Evolutionary conservation across 2,329 filamentous ascomycete genomes (phyloP).

Genomic region (Diaporthe longicolla): DNA sequence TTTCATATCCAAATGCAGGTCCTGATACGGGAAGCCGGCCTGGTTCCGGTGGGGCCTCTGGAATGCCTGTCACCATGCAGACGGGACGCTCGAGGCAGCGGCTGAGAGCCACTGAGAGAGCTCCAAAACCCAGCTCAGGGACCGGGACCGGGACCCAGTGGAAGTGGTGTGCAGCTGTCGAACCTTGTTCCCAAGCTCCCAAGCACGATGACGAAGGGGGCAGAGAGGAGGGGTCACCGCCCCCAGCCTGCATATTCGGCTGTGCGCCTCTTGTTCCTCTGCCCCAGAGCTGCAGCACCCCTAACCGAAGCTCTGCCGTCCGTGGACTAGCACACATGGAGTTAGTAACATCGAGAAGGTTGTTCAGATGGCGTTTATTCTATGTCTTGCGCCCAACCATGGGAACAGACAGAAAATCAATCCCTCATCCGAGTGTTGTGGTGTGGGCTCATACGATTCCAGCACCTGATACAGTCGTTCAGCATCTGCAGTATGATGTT

Average conservation of each 20-base stretch:
- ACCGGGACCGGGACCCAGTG: conserved; percentile 17
- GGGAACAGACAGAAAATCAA: conserved; percentile 10
- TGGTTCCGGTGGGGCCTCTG: conserved; percentile 30
- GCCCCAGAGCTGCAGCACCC: not conserved
- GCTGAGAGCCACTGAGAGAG: conserved; percentile 29
- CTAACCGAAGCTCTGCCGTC: conserved; percentile 23
- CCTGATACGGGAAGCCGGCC: conserved; percentile 30
- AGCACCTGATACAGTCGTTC: conserved; percentile 11
- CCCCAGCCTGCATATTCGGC: conserved; percentile 12
- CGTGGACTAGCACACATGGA: conserved; percentile 18
- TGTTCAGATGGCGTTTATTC: conserved; percentile 1
- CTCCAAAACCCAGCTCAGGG: conserved; percentile 27
- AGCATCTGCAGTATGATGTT: conserved; percentile 25
- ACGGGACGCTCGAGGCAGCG: conserved; percentile 16
- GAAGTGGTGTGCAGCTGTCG: conserved; percentile 2
- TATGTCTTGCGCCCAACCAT: conserved; percentile 4
- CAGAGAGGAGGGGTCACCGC: conserved; percentile 15
- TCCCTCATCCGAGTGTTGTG: conserved; percentile 11
- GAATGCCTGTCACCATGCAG: conserved; percentile 29
- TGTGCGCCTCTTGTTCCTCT: conserved; percentile 2
- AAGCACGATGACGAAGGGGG: conserved; percentile 38
- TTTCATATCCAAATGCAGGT: conserved; percentile 15
- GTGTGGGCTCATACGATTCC: conserved; percentile 14
- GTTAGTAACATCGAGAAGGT: conserved; percentile 9
- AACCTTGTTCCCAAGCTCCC: conserved; percentile 32